A percentile compares a stretch with the other conserved stretches of the same genome.
Evolutionary conservation across 768 basidiomycete species (phyloP).

Genomic region (Kwoniella europaea): DNA sequence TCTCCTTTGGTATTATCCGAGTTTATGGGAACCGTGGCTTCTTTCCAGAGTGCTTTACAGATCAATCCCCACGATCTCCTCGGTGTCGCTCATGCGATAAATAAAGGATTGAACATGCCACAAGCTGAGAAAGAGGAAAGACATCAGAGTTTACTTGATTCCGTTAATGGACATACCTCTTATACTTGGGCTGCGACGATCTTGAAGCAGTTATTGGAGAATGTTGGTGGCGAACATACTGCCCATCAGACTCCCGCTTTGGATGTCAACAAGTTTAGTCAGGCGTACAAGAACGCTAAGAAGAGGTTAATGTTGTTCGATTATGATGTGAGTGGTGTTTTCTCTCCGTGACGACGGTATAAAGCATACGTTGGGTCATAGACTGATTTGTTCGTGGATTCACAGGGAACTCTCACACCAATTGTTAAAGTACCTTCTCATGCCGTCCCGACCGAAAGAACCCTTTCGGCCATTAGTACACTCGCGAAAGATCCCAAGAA

Average conservation of each 20-base stretch:
- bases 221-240: constrained; percentile 76
- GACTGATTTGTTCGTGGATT: constrained; percentile 13
- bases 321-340: constrained; percentile 73
- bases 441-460: constrained; percentile 76
- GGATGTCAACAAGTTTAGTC: constrained; percentile 67
- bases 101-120: constrained; percentile 82
- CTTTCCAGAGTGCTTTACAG: constrained; percentile 84
- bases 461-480: constrained; percentile 73
- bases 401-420: constrained; percentile 89
- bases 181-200: constrained; percentile 92
- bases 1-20: constrained; percentile 87
- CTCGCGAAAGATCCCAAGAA: constrained; percentile 83
- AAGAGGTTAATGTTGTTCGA: constrained; percentile 93
- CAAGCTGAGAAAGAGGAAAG: constrained; percentile 73
- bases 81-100: constrained; percentile 88
- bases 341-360: too few relatives aligned
- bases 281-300: constrained; percentile 69
- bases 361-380: not conserved
- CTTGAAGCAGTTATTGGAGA: constrained; percentile 82
- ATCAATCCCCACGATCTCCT: constrained; percentile 96
- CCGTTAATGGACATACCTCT: constrained; percentile 90
- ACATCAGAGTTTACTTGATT: constrained; percentile 75
- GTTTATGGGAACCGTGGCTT: constrained; percentile 95
- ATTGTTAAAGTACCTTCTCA: constrained; percentile 92
- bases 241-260: constrained; percentile 85